Base-by-base conservation (phyloP, 495 filamentous ascomycete genomes). In the Talaromyces trachyspermus region DNA sequence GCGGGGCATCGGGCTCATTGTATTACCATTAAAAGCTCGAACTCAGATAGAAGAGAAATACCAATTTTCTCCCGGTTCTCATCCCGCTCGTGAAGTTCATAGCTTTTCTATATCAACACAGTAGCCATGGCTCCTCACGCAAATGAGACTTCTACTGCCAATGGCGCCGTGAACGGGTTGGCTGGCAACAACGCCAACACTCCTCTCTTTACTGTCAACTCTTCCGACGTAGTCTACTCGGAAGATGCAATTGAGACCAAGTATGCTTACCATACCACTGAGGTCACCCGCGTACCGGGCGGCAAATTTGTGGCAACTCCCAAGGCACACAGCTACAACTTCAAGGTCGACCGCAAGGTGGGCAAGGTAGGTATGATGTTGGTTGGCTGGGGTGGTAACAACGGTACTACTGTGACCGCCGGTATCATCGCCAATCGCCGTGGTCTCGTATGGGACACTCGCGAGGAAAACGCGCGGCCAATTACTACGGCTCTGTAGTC, bases 321-420 rank as follows among this genome's bases (percentile, higher is more conserved):
- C 54, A 86, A 88, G 74, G 83, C 95, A 69, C 89, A 84, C 49
- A 70, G 83, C 54, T 97, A 97, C 67, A 81, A 96, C 74, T 97
- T 98, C 86, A 95, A 95, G 78, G 85, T 92, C 60, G 86, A 95
- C 61, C 88, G 89, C 61, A 87, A 88, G 65, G 78, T 96, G 32
- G 87, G 87, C 66, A 96, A 95, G 77, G 77, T 88, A 50, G 92
- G 92, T 59, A 75, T 95, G 74, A 96, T 98, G 92, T 79, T 98
- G 60, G 94, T 97, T 51, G 92, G 92, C 51, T 92, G 82, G 87
- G 92, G 92, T 70, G 92, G 92, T 58, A 98, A 98, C 82, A 97
- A 98, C 63, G 92, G 92, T 58, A 85, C 88, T 53, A 98, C 92
- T 52, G 88, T 97, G 49, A 97, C 94, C 43, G 92, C 92, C 52